Base-by-base conservation (phyloP, 768 basidiomycete species). In the Tubosaeta sp. region DNA sequence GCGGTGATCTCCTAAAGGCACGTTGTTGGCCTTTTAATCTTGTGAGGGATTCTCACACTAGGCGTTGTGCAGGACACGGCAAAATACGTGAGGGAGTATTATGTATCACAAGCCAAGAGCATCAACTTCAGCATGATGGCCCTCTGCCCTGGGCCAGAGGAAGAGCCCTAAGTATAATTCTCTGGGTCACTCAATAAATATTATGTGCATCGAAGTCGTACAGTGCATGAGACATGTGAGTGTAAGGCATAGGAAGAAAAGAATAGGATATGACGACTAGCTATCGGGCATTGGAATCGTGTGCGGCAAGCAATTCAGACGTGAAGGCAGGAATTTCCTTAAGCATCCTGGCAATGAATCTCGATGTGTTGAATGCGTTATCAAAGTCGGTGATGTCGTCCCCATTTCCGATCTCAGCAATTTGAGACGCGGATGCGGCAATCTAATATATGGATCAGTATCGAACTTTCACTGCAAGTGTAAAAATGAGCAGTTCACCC, bases 1-100 rank as follows among this genome's bases (percentile, higher is more conserved):
- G 81, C 57, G 68, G 54, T 1, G 74, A 87, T 63, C 70, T 92
- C 41, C 66, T 92, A 46, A 64, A 73, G 65, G 88, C 80, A 60
- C n/a, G 42, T 6, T 31, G 14, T 32, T 43, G 29, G 35, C 31
- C 9, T n/a, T 1, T 38, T 41, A 3, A 39, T 25, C 13, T 17
- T 32, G 1, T 26, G n/a, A 32, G 6, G 3, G 34, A 16, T 48
- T 47, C 44, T 54, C 22, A 45, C 25, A 43, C 17, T 34, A 13
- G n/a, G 34, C 4, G 9, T 8, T 33, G 17, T 32, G 19, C 51
- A 78, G 76, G 78, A 82, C 57, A 68, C 73, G 6, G 78, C 76
- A 2, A 72, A 71, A 53, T 67, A 78, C 46, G 72, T 82, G 17
- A 70, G 68, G 56, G 69, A 76, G 7, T 69, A 69, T 48, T 76